Evolutionary conservation across 2,329 filamentous ascomycete species (phyloP), one percentile per base, ranked within the genome.

Genomic region (Colletotrichum gigasporum): DNA sequence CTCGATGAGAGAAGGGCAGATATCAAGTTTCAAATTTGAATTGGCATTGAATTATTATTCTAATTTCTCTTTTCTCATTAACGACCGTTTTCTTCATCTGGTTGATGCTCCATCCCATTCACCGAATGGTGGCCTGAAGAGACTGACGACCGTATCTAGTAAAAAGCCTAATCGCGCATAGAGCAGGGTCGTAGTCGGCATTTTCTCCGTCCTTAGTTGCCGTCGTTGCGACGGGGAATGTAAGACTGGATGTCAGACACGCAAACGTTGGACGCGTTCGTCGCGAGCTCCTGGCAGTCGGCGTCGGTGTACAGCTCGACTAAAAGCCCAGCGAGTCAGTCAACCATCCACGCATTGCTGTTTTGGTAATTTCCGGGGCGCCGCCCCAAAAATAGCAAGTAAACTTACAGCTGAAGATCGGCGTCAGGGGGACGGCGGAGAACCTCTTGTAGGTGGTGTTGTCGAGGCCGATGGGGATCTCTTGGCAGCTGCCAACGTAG

Each of bases 301-400:
- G 6, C 26, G 18, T 61, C 48, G 22, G 48, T 61, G 35, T 64
- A 64, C 9, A 64, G 41, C 48, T 64, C 61, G 2, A 64, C 61
- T 54, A 11, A n/a, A n/a, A 5, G 2, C 14, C 12, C n/a, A n/a
- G 8, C 11, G 28, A 39, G 20, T 5, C n/a, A 32, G 56, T 61
- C 28, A 55, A 34, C 16, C 22, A n/a, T n/a, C n/a, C n/a, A n/a
- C n/a, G n/a, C 0, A 22, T 14, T 9, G 18, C 5, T n/a, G n/a
- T n/a, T n/a, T n/a, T n/a, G n/a, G n/a, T n/a, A n/a, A n/a, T n/a
- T n/a, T n/a, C n/a, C n/a, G n/a, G n/a, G n/a, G n/a, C n/a, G n/a
- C n/a, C 18, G 6, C 16, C 5, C 8, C n/a, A 7, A 9, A 5
- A 2, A 8, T 42, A 20, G 11, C 16, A 7, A 16, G n/a, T n/a